Base-by-base conservation (phyloP, 345 rosid genomes). In the Psidium friedrichsthalianum region DNA sequence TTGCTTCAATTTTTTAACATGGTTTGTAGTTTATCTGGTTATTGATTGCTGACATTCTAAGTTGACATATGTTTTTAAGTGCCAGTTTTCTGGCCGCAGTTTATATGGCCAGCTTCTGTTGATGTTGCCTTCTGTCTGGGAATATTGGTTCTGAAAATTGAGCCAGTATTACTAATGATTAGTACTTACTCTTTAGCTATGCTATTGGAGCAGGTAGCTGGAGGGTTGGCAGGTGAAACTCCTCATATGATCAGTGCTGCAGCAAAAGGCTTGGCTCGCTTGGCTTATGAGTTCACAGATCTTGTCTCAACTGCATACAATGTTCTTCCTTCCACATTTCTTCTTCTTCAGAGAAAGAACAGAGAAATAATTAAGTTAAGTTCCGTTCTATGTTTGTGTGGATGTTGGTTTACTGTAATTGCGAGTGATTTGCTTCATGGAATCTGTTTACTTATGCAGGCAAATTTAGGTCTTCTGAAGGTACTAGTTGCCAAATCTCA, bases 211-310 rank as follows among this genome's bases (percentile, higher is more conserved):
- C 89, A 97, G 99, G 95, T 96, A 76, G 99, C 98, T 89, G 98
- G 97, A 89, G 96, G 98, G 80, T 84, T 97, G 92, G 98, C 98
- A 57, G 96, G 98, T 86, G 97, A 96, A 89, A 92, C 93, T 90
- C 99, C 99, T 84, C 97, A 96, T 88, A 93, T 96, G 98, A 93
- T 97, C 87, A 97, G 99, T 92, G 99, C 99, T 86, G 98, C 99
- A 27, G 93, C 93, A 83, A 97, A 94, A 92, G 99, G 98, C 87
- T 88, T 97, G 86, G 98, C 99, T 87, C 98, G 99, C 84, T 88
- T 96, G 90, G 94, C 98, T 56, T 95, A 97, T 84, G 99, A 97
- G 91, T 97, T 97, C 78, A 92, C 99, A 29, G 99, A 96, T 84
- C 98, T 97, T 86, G 87, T 97, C 86, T 90, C 98, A 87, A 91